A percentile compares a stretch with the other conserved stretches of the same genome.
phyloP scores from a whole-genome alignment of 805 yeast species.

The Starmera caribaea region DNA sequence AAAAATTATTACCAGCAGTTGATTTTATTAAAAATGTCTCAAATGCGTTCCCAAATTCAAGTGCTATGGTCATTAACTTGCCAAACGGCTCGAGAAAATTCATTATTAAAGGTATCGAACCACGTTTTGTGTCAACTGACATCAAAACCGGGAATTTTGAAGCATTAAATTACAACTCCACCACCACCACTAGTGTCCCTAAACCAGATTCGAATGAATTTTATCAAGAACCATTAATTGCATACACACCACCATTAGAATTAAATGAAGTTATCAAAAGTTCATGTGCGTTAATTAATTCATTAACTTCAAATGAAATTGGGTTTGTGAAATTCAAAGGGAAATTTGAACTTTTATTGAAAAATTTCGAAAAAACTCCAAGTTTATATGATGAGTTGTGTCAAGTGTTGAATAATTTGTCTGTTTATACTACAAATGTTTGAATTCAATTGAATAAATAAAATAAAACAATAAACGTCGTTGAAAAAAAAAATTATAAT shows the following conservation, averaged over 20 bases:
- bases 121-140: constrained; percentile 53
- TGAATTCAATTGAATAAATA: too few species aligned
- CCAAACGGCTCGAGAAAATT: constrained; percentile 65
- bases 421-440: too few species aligned
- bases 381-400: constrained; percentile 18
- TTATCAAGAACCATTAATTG: constrained; percentile 8
- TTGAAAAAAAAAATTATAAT: too few species aligned
- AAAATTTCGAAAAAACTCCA: constrained; percentile 25
- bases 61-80: constrained; percentile 82
- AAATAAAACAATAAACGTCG: too few species aligned
- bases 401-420: constrained; percentile 14
- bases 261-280: constrained; percentile 32
- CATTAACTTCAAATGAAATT: constrained; percentile 20
- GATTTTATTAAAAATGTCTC: constrained; percentile 94
- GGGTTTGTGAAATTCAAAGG: constrained; percentile 26
- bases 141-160: constrained; percentile 35
- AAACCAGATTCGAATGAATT: background rate
- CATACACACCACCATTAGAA: constrained; percentile 20
- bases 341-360: constrained; percentile 21
- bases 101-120: constrained; percentile 90
- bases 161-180: constrained; percentile 17
- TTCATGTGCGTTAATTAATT: constrained; percentile 26
- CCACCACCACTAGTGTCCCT: background rate
- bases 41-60: constrained; percentile 76
- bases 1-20: constrained; percentile 79